Base-by-base conservation (phyloP, 2,329 filamentous ascomycete species). In the Cryoendolithus antarcticus region DNA sequence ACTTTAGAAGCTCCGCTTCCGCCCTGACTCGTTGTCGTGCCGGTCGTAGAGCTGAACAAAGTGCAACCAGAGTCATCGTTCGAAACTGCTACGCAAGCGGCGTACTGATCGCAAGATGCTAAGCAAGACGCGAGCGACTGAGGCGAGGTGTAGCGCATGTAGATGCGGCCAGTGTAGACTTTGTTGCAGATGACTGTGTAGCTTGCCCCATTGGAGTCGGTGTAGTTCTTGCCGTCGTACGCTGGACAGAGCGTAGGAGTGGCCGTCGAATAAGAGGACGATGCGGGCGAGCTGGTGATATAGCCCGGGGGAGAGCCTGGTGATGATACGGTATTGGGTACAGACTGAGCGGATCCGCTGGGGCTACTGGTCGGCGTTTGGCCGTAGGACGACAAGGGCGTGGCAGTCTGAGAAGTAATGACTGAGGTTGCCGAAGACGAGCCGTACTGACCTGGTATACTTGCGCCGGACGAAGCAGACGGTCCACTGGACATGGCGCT, bases 151-250 rank as follows among this genome's bases (percentile, higher is more conserved):
- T 27, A 27, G n/a, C 35, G 32, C 5, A 27, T 42, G 35, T 35
- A 39, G 11, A 37, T 35, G 10, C 42, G 44, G 15, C 46, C 46
- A 11, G 40, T 12, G 35, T 45, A 44, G 32, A 30, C 32, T 10
- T 27, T 32, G 27, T 37, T 38, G 32, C 44, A 48, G 11, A 28
- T 13, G 12, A 48, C 36, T 9, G 32, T 38, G 43, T 49, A 49
- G 4, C 12, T 21, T 3, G 36, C 34, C 24, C 39, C 38, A 5
- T 35, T 30, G 0, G 30, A 11, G 37, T 49, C 41, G n/a, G 43
- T 44, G 45, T 49, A 47, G 29, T 34, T 39, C 9, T 19, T 35
- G 30, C 32, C 30, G 39, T 44, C 37, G 37, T 49, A 49, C 10
- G 39, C 30, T 24, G 47, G 44, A 38, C 44, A 45, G 11, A 42